These are phyloP conservation scores for Boletus rubroflammeus DNA, from an alignment of 768 basidiomycete genomes.

Conservation along the genomic window DNA sequence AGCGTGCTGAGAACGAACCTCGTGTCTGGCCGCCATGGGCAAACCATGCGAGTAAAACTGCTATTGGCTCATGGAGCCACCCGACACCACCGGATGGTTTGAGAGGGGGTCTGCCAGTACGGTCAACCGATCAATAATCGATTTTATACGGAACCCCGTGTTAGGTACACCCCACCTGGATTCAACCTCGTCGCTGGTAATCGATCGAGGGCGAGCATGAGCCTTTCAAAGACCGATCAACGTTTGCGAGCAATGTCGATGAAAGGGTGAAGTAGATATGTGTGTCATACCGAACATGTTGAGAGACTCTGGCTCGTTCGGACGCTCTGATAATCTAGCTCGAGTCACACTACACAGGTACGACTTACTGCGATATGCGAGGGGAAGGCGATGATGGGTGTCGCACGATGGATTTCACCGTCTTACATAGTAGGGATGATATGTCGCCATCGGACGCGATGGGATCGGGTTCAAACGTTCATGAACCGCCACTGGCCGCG, in stretches of 20 bases:
- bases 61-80: slow-evolving; percentile 11
- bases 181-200: background rate
- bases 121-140: background rate
- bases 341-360: background rate
- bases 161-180: background rate
- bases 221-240: background rate
- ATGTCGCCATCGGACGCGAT: slow-evolving; percentile 5
- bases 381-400: background rate
- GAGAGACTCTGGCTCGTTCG: background rate
- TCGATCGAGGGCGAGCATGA: background rate
- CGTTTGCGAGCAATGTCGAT: background rate
- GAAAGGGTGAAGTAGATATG: background rate
- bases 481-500: background rate
- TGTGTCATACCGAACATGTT: too few relatives aligned
- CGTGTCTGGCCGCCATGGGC: background rate
- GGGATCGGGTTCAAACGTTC: slow-evolving; percentile 2
- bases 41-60: background rate
- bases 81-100: background rate
- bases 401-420: background rate
- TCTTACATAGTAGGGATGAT: slow-evolving; percentile 11
- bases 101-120: too few relatives aligned
- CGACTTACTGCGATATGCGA: background rate
- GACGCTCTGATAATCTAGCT: background rate
- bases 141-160: background rate
- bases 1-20: background rate